Base-by-base conservation (phyloP, 352 stramenopile species). In the Plasmopara halstedii region DNA sequence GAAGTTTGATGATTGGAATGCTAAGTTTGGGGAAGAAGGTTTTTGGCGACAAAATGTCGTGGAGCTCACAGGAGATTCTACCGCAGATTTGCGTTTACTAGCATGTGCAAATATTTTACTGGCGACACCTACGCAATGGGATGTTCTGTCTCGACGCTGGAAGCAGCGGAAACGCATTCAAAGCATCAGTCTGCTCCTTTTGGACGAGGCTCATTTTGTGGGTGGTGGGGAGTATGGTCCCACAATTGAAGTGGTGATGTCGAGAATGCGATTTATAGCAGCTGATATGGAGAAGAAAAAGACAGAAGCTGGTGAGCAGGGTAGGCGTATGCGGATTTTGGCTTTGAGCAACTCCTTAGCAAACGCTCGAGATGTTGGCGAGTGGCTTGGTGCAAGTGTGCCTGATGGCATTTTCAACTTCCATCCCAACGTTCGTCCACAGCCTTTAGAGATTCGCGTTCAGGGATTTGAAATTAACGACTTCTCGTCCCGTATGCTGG, bases 201-300 rank as follows among this genome's bases (percentile, higher is more conserved):
- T 98, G 18, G 97, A 99, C 67, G 95, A 99, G 50, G 49, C 98
- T 26, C 97, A 99, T 57, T 97, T 99, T 46, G 74, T 99, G 4
- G 96, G 95, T 20, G 76, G 75, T 10, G 83, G 78, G 6, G 67
- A 87, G 67, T 85, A 76, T 26, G 82, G 82, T 7, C 88, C 95
- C 11, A 97, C 87, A 9, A 89, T 99, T 52, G 97, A 99, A 64
- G 79, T 99, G 23, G 85, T 99, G 5, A 88, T 99, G 53, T 98
- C 93, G 11, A 74, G 97, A 13, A 98, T 98, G 91, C 81, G 97
- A 19, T 99, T 98, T 55, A 97, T 99, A 38, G 87, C 85, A 23
- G 95, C 85, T 14, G 73, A 91, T 42, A 70, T 84, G 49, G 75
- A 90, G 27, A 88, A 91, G 54, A 85, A 84, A 50, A 68, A 65